Base-by-base conservation (phyloP, 805 yeast genomes). In the Wickerhamiella musiphila region DNA sequence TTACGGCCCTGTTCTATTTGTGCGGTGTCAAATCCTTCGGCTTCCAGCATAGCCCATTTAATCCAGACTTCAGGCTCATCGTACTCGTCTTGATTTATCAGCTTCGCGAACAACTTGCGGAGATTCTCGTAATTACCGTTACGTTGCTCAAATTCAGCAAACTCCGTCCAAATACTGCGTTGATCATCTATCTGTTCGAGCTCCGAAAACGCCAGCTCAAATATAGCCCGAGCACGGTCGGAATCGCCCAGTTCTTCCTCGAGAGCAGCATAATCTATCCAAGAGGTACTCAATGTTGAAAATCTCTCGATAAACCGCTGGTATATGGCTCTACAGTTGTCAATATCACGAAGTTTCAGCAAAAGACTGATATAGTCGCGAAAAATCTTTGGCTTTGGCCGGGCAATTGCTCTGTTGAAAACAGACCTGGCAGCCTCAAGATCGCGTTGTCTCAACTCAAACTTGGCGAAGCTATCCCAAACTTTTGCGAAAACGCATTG, bases 381-480 rank as follows among this genome's bases (percentile, higher is more conserved):
- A 47, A 75, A 71, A 0, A 79, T 52, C 32, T 68, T 68, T 1
- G 54, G 57, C 23, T 42, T 18, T 27, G 67, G 63, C 28, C 61
- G 54, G 0, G 93, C 95, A 13, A 86, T 59, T 0, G 79, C 66
- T 31, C 64, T 58, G 0, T 94, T 94, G 17, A 81, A 52, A 2
- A 77, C 52, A 48, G 70, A 75, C 24, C 95, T 60, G 3, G 84
- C 81, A 8, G 48, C 45, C 0, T 50, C 13, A 3, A 81, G 35
- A 33, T 63, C 30, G 5, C 57, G 59, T 18, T 70, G 68, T 21
- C 96, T 63, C 2, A 84, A 51, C 49, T 78, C 84, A 54, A 77
- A 83, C 36, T 78, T 66, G 2, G 79, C 72, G 50, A 53, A 74
- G 40, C 61, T 52, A 5, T 69, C 62, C 95, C 95, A 84, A 3